phyloP scores from a whole-genome alignment of 177 flowering plant genomes.

The Vitis hybrid region DNA sequence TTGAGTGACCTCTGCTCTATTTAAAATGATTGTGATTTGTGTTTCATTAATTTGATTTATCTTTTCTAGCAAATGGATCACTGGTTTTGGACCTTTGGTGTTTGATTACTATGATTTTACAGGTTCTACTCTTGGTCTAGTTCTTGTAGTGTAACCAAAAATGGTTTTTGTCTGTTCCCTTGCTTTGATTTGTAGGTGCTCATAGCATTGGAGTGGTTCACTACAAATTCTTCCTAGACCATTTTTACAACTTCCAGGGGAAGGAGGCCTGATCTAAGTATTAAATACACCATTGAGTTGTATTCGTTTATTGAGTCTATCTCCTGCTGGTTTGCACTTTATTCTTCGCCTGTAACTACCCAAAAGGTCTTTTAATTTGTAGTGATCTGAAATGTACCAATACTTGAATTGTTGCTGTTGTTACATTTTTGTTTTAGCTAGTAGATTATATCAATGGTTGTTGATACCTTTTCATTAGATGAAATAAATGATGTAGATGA shows the following conservation, averaged over 20 bases:
- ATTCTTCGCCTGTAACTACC: too few relatives aligned
- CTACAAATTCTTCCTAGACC: not conserved
- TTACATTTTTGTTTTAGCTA: not conserved
- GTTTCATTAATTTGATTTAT: too few relatives aligned
- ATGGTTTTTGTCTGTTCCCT: not conserved
- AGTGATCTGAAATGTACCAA: too few relatives aligned
- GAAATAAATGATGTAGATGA: too few relatives aligned
- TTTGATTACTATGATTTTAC: too few relatives aligned
- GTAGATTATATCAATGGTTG: not conserved
- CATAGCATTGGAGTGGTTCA: conserved; percentile 13
- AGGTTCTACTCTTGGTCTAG: too few relatives aligned
- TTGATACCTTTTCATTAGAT: not conserved
- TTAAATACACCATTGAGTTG: conserved; percentile 45
- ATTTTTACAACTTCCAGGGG: conserved; percentile 44
- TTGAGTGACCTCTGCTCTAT: too few relatives aligned
- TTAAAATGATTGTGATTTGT: too few relatives aligned
- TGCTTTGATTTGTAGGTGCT: conserved; percentile 33
- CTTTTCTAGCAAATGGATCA: too few relatives aligned
- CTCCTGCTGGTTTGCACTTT: not conserved
- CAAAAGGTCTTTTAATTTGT: too few relatives aligned
- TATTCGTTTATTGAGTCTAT: conserved; percentile 26
- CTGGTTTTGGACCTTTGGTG: too few relatives aligned
- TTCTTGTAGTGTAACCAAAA: not conserved
- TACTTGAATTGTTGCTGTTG: not conserved
- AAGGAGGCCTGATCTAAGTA: conserved; percentile 35